Percentiles rank a stretch among this genome's conserved stretches.
Evolutionary conservation across 2,329 filamentous ascomycete species (phyloP).

Genomic region (Paramyrothecium sp.): DNA sequence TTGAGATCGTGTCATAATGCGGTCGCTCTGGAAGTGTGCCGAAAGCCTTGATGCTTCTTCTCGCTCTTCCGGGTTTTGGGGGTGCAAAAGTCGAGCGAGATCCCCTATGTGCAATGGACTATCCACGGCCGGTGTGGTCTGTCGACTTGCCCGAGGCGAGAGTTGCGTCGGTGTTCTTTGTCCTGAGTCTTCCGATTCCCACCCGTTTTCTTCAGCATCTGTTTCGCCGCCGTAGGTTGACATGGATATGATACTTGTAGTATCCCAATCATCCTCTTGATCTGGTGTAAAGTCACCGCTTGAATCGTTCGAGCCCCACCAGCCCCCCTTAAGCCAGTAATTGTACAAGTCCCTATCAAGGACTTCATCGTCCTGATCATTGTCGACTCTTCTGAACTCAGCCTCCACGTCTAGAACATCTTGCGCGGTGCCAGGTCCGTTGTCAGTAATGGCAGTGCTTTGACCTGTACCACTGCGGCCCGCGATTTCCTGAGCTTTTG

Average conservation of each 20-base stretch:
- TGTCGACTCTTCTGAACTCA: conserved; percentile 64
- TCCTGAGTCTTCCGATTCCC: conserved; percentile 49
- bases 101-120: conserved; percentile 63
- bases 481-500: not conserved
- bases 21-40: conserved; percentile 70
- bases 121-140: conserved; percentile 60
- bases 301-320: conserved; percentile 79
- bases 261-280: conserved; percentile 63
- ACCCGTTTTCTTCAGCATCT: conserved; percentile 43
- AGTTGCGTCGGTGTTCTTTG: conserved; percentile 73
- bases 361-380: conserved; percentile 55
- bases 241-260: conserved; percentile 74
- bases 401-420: conserved; percentile 77
- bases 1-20: conserved; percentile 77
- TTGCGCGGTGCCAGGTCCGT: conserved; percentile 54
- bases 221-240: conserved; percentile 36
- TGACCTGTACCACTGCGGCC: conserved; percentile 2
- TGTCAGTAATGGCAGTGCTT: conserved; percentile 33
- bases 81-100: conserved; percentile 79
- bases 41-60: conserved; percentile 80
- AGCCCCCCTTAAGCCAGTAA: conserved; percentile 81
- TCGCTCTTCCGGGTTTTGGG: conserved; percentile 71
- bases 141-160: conserved; percentile 45
- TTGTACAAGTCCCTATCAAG: conserved; percentile 75
- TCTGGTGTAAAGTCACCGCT: conserved; percentile 74